These are phyloP conservation scores for Pichia sp. DNA, from an alignment of 1,139 yeast species.

Conservation along the genomic window DNA sequence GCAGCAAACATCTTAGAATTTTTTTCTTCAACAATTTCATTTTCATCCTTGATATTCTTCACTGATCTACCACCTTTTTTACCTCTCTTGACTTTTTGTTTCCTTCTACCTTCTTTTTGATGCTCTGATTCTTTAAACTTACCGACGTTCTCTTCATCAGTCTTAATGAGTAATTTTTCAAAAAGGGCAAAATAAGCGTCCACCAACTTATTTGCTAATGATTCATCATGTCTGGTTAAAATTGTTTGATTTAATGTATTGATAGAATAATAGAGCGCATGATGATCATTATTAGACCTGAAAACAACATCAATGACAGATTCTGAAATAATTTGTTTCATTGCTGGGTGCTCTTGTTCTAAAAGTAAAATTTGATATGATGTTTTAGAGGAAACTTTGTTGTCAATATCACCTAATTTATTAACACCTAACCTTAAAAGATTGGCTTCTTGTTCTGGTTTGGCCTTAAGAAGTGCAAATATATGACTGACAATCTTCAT, in stretches of 20 bases:
- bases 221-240: constrained; percentile 66
- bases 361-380: constrained; percentile 74
- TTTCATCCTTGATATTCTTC: constrained; percentile 59
- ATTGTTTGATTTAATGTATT: constrained; percentile 91
- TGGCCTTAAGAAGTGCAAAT: constrained; percentile 70
- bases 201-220: constrained; percentile 72
- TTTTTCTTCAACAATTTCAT: constrained; percentile 74
- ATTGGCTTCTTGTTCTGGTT: constrained; percentile 97
- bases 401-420: constrained; percentile 88
- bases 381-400: constrained; percentile 83
- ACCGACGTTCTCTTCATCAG: constrained; percentile 46
- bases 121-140: constrained; percentile 33
- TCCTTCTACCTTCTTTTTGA: constrained; percentile 36
- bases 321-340: constrained; percentile 77
- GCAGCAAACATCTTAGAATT: constrained; percentile 84
- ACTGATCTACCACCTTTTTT: constrained; percentile 81
- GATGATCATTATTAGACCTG: constrained; percentile 73
- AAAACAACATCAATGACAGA: constrained; percentile 76
- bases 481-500: constrained; percentile 69
- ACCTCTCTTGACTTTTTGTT: constrained; percentile 50
- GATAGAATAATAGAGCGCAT: constrained; percentile 80
- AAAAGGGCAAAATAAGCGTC: constrained; percentile 82
- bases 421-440: constrained; percentile 83
- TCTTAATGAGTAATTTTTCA: constrained; percentile 70
- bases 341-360: constrained; percentile 92